phyloP scores from a whole-genome alignment of 202 grass and related monocot genomes.

The Bolboschoenoplectus hybrid region DNA sequence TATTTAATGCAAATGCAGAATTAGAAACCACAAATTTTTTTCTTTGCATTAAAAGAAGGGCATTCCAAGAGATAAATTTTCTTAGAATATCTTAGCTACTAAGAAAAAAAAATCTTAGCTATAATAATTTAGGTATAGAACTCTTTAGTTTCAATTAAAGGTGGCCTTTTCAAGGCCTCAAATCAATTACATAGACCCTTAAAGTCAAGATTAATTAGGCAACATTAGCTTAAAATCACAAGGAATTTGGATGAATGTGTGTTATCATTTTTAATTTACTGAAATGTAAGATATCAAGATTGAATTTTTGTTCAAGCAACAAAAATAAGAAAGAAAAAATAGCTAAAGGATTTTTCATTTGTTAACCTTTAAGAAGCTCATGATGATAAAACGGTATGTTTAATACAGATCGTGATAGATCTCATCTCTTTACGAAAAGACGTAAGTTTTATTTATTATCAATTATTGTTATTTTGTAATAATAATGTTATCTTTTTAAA shows the following conservation, averaged over 20 bases:
- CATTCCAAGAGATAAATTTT: background rate
- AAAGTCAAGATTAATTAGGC: slow-evolving; percentile 32
- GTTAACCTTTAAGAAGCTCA: background rate
- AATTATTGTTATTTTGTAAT: no score
- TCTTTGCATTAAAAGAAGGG: background rate
- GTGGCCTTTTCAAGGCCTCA: slow-evolving; percentile 3
- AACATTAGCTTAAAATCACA: slow-evolving; percentile 15
- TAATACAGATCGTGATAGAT: no score
- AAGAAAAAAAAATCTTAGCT: background rate
- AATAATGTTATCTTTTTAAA: no score
- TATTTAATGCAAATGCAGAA: background rate
- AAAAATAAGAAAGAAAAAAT: background rate
- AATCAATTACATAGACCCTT: background rate
- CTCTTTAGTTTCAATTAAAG: background rate
- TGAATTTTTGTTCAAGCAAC: background rate
- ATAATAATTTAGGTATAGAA: background rate
- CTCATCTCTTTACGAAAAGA: no score
- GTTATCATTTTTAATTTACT: background rate
- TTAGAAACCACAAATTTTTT: background rate
- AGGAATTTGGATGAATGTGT: background rate
- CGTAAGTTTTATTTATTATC: no score
- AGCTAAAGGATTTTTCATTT: background rate
- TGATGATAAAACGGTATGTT: no score
- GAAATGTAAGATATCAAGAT: background rate
- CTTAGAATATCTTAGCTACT: slow-evolving; percentile 13